Percentiles rank a stretch among this genome's conserved stretches.
phyloP scores from a whole-genome alignment of 148 eudicot species.

The Fagopyrum homotropicum region DNA sequence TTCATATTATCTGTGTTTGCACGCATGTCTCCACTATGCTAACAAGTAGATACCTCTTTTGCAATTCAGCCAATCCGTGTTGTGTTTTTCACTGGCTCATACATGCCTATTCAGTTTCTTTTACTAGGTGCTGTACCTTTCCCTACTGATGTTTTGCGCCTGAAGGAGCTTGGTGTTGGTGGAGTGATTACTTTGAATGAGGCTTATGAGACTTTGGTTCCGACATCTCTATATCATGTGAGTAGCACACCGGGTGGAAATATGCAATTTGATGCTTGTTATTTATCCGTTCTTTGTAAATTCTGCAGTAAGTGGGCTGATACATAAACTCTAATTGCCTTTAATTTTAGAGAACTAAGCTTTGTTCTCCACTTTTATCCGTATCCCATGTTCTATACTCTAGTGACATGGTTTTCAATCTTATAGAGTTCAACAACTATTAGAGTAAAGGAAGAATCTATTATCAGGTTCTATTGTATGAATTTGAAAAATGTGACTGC shows the following conservation, averaged over 20 bases:
- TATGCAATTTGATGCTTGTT: neutral
- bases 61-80: neutral
- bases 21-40: neutral
- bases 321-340: neutral
- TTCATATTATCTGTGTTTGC: neutral
- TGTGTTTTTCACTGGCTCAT: neutral
- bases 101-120: constrained; percentile 43
- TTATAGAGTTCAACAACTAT: neutral
- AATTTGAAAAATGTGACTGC: too few relatives aligned
- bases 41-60: neutral
- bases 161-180: constrained; percentile 78
- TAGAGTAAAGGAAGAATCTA: too few relatives aligned
- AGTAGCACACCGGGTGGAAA: constrained; percentile 17
- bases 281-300: neutral
- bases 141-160: constrained; percentile 55
- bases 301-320: neutral
- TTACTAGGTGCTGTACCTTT: constrained; percentile 94
- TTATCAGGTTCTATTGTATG: too few relatives aligned
- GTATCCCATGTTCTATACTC: neutral
- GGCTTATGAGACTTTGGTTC: constrained; percentile 90
- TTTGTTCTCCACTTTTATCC: neutral
- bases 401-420: neutral
- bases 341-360: neutral
- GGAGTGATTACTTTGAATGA: constrained; percentile 89
- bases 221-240: constrained; percentile 68